Evolutionary conservation across 345 rosid genomes (phyloP), one percentile per base, ranked within the genome.

Genomic region (Trapa bicornis): DNA sequence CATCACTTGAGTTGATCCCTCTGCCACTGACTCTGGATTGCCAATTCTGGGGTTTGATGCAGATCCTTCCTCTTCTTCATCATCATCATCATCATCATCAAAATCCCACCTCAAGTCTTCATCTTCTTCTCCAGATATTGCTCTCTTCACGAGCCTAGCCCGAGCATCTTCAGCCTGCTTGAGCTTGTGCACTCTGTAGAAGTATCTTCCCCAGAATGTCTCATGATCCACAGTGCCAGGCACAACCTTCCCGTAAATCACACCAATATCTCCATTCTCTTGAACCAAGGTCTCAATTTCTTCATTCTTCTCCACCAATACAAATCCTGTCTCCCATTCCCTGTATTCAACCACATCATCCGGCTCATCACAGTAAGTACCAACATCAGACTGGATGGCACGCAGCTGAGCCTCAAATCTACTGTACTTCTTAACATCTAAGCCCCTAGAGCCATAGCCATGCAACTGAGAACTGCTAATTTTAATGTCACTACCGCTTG

Each of bases 61-160:
- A 12, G 43, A 61, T 0, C 37, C 38, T 45, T 61, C 60, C 12
- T 47, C 64, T 52, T n/a, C 65, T 15, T 45, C 72, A 32, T 70
- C 29, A 22, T 22, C 29, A 22, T 22, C 29, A 22, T 67, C 79
- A 54, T 82, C 87, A 45, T 86, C 91, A 61, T 85, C 95, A 14
- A 86, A 60, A 78, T 91, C 92, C 97, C 97, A 91, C 47, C 87
- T 85, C 75, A 91, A 82, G 65, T 88, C 90, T 73, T 86, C 96
- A 6, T 84, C 92, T 35, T 85, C 91, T 38, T 83, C 87, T 11
- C 80, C 78, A 0, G 85, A 77, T 22, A 85, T 75, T 7, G 85
- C 96, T 41, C 83, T 71, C 37, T 76, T 78, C 68, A 91, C 85
- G 67, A 91, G 85, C 82, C 75, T 80, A 35, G 82, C 86, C 47